Percentiles rank a stretch among this genome's conserved stretches.
phyloP scores from a whole-genome alignment of 148 eudicot genomes.

The Drosera capensis region DNA sequence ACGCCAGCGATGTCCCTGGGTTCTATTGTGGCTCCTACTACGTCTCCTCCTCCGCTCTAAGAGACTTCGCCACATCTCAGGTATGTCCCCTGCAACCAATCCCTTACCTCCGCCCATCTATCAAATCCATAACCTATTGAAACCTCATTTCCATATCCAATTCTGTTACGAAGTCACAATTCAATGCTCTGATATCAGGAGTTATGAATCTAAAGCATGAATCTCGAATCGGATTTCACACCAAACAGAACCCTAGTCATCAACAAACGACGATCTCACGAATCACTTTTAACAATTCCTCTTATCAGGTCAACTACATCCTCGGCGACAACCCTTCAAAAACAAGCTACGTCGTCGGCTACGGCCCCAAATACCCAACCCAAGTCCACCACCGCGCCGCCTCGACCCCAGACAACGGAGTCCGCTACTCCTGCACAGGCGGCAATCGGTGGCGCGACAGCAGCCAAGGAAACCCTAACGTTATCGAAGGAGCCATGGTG shows the following conservation, averaged over 20 bases:
- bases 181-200: not conserved
- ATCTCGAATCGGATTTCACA: too few relatives aligned
- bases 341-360: constrained; percentile 63
- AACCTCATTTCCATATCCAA: too few relatives aligned
- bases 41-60: constrained; percentile 18
- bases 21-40: constrained; percentile 50
- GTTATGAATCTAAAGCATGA: not conserved
- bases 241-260: too few relatives aligned
- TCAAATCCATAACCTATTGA: too few relatives aligned
- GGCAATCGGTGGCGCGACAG: constrained; percentile 44
- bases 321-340: constrained; percentile 49
- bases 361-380: constrained; percentile 34
- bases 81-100: constrained; percentile 9
- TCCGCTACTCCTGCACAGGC: constrained; percentile 38
- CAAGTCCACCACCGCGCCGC: constrained; percentile 67
- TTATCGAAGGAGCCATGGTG: constrained; percentile 53
- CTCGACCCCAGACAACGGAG: constrained; percentile 33
- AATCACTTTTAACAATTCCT: not conserved
- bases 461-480: constrained; percentile 37
- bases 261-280: too few relatives aligned
- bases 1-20: constrained; percentile 46
- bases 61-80: constrained; percentile 51
- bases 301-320: constrained; percentile 47
- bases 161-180: too few relatives aligned
- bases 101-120: not conserved